phyloP scores from a whole-genome alignment of 495 filamentous ascomycete species.

The Trypethelium eluteriae region DNA sequence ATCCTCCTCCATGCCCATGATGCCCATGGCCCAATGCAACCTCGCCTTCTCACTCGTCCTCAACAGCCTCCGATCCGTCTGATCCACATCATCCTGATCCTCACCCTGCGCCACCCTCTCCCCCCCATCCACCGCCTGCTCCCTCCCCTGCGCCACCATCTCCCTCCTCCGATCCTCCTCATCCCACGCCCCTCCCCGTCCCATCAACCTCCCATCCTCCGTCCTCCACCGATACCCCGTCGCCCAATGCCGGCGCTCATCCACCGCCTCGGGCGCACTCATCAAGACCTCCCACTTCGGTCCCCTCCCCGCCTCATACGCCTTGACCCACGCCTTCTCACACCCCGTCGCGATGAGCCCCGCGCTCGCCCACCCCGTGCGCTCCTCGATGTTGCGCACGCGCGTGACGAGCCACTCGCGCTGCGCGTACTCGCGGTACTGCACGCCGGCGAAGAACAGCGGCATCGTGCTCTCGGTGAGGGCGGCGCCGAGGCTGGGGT shows the following conservation, averaged over 20 bases:
- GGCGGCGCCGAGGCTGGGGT: slow-evolving; percentile 70
- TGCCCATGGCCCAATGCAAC: slow-evolving; percentile 52
- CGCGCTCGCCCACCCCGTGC: slow-evolving; percentile 82
- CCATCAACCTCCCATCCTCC: slow-evolving; percentile 35
- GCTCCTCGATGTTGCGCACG: slow-evolving; percentile 62
- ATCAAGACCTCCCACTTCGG: slow-evolving; percentile 54
- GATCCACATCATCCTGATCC: slow-evolving; percentile 32
- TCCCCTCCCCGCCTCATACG: slow-evolving; percentile 61
- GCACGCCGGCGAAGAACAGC: slow-evolving; percentile 77
- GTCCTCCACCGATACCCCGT: slow-evolving; percentile 4
- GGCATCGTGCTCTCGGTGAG: slow-evolving; percentile 72
- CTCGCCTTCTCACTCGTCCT: slow-evolving; percentile 37
- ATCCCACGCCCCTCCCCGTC: slow-evolving; percentile 20
- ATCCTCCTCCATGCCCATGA: slow-evolving; percentile 52
- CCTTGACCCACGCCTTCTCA: slow-evolving; percentile 71
- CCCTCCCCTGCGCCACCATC: slow-evolving; percentile 23
- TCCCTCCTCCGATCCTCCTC: neutral
- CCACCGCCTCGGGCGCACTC: slow-evolving; percentile 1
- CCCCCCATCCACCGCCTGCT: slow-evolving; percentile 22
- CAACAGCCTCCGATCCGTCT: slow-evolving; percentile 47
- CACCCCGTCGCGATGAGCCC: slow-evolving; percentile 73
- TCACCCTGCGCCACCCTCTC: slow-evolving; percentile 20
- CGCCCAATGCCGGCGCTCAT: slow-evolving; percentile 12
- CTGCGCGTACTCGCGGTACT: slow-evolving; percentile 66
- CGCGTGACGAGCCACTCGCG: slow-evolving; percentile 67